phyloP scores from a whole-genome alignment of 306 rosid species.

The Acacia melanoxylon region DNA sequence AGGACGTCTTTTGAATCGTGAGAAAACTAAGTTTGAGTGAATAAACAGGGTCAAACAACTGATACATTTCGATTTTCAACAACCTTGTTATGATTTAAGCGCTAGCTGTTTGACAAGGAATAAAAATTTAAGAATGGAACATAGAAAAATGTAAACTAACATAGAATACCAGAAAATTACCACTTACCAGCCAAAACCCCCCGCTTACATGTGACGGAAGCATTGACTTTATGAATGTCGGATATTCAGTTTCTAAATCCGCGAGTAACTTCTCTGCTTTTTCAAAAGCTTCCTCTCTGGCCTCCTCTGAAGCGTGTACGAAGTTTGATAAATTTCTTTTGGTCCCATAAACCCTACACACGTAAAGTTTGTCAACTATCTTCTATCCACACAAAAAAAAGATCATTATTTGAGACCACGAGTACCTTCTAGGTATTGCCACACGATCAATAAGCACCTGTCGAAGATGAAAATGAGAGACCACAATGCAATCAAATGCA shows the following conservation, averaged over 20 bases:
- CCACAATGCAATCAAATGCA: not conserved
- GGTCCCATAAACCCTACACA: conserved; percentile 34
- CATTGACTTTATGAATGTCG: conserved; percentile 67
- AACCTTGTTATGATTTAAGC: not conserved
- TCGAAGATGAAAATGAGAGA: not conserved
- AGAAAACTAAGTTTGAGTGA: not conserved
- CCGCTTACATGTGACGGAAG: conserved; percentile 84
- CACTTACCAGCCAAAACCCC: conserved; percentile 93
- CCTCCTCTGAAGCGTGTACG: conserved; percentile 63
- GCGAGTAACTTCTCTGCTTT: conserved; percentile 56
- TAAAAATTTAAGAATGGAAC: not conserved
- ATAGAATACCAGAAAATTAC: conserved; percentile 31
- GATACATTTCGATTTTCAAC: not conserved
- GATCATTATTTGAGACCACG: not conserved
- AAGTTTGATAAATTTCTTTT: conserved; percentile 63
- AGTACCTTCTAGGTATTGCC: conserved; percentile 53
- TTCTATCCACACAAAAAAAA: not conserved
- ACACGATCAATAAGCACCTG: conserved; percentile 56
- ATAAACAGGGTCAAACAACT: not conserved
- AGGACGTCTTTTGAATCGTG: not conserved
- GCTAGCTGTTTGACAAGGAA: not conserved
- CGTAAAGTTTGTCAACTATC: not conserved
- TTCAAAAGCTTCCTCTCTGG: conserved; percentile 50
- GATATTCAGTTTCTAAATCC: conserved; percentile 47
- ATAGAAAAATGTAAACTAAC: not conserved